A percentile compares a stretch with the other conserved stretches of the same genome.
Conservation (phyloP, 208 protist species). For the Phytomonas sp. region DNA sequence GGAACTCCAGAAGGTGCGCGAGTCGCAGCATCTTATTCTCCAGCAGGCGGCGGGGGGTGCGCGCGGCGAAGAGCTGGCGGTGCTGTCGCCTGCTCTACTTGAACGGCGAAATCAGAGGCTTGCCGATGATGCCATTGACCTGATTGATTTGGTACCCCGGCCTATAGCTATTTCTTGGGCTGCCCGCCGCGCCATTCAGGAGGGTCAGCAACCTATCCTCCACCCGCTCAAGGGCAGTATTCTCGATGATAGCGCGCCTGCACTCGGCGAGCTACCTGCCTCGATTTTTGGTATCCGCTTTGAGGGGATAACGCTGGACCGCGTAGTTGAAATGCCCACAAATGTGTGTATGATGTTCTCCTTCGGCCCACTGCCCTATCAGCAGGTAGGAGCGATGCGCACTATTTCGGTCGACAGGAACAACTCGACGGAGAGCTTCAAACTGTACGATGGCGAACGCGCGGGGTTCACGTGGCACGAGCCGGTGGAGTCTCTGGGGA, state of each 20-base stretch:
- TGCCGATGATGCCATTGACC: conserved; percentile 34
- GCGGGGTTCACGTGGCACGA: conserved; percentile 82
- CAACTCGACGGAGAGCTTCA: conserved; percentile 37
- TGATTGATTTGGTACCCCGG: conserved; percentile 64
- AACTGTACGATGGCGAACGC: conserved; percentile 36
- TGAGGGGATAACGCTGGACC: conserved; percentile 80
- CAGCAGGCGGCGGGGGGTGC: conserved; percentile 11
- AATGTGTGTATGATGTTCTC: conserved; percentile 81
- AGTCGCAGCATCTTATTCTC: conserved; percentile 57
- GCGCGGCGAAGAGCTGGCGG: conserved; percentile 9
- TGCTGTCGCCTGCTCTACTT: conserved; percentile 30
- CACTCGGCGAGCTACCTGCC: conserved; percentile 23
- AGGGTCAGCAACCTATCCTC: conserved; percentile 62
- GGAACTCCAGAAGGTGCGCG: conserved; percentile 70
- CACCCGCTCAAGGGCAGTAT: conserved; percentile 52
- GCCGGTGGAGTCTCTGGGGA: conserved; percentile 39
- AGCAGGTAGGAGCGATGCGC: conserved; percentile 64
- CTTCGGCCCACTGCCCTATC: conserved; percentile 70
- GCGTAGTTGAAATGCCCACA: conserved; percentile 36
- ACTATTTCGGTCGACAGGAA: conserved; percentile 44
- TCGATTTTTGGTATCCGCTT: conserved; percentile 77
- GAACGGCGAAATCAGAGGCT: conserved; percentile 39
- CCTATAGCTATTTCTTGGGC: conserved; percentile 66
- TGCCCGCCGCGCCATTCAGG: conserved; percentile 41
- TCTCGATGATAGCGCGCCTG: conserved; percentile 41